A percentile compares a stretch with the other conserved stretches of the same genome.
Conservation (phyloP, 2,329 filamentous ascomycete species). For the Aciculosporium take region DNA sequence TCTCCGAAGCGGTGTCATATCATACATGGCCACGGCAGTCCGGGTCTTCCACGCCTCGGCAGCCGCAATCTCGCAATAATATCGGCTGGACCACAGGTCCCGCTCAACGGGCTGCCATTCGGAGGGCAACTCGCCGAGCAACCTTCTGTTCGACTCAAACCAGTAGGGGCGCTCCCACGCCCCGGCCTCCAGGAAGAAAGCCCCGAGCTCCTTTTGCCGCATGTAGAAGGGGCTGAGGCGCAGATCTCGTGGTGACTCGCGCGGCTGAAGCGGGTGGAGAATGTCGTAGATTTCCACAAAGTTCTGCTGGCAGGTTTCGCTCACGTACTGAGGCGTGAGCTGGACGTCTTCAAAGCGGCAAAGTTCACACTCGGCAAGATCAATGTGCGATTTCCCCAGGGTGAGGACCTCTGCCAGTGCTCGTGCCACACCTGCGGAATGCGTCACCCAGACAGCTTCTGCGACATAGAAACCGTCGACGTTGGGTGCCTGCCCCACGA, state of each 20-base stretch:
- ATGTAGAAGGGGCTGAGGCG: constrained; percentile 44
- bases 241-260: constrained; percentile 41
- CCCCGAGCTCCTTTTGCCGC: constrained; percentile 39
- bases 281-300: constrained; percentile 54
- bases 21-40: constrained; percentile 46
- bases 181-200: constrained; percentile 43
- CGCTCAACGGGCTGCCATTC: constrained; percentile 40
- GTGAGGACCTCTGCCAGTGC: constrained; percentile 46
- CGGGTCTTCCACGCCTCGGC: constrained; percentile 52
- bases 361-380: constrained; percentile 45
- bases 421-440: constrained; percentile 47
- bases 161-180: constrained; percentile 51
- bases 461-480: constrained; percentile 50
- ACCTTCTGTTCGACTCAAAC: constrained; percentile 41
- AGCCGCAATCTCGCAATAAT: constrained; percentile 43
- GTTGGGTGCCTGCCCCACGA: constrained; percentile 42
- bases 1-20: constrained; percentile 45
- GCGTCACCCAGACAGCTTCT: constrained; percentile 53
- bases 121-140: constrained; percentile 35
- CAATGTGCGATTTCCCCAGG: constrained; percentile 37
- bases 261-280: constrained; percentile 44
- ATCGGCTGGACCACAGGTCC: constrained; percentile 43
- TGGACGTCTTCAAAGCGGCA: constrained; percentile 48
- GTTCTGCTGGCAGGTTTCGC: constrained; percentile 44
- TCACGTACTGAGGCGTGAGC: constrained; percentile 38